These are phyloP conservation scores for Cerioporus squamosus DNA, from an alignment of 1,284 basidiomycete species.

Conservation along the genomic window DNA sequence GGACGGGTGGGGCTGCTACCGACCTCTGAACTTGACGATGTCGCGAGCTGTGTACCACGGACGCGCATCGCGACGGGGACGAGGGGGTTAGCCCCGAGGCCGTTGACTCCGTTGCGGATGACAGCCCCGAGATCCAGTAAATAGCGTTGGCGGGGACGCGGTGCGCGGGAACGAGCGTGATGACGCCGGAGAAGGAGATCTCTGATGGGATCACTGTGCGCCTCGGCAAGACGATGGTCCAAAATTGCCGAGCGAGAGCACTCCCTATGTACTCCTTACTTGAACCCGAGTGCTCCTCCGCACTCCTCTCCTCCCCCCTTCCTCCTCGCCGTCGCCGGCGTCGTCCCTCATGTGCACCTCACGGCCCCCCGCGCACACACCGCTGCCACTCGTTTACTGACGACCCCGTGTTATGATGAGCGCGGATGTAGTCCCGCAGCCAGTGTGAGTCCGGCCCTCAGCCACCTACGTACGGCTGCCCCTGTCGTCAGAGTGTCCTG, in stretches of 20 bases:
- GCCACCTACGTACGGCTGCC: not conserved
- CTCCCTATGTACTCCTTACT: not conserved
- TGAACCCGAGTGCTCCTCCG: constrained; percentile 5
- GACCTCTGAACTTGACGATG: no score
- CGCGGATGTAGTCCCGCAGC: constrained; percentile 17
- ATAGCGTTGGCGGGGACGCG: not conserved
- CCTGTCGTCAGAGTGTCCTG: not conserved
- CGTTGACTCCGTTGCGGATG: not conserved
- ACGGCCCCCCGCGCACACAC: not conserved
- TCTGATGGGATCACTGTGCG: not conserved
- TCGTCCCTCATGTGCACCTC: constrained; percentile 9
- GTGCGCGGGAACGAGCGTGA: not conserved
- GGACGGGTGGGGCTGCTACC: no score
- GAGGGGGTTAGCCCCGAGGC: not conserved
- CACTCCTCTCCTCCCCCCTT: not conserved
- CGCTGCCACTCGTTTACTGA: constrained; percentile 3
- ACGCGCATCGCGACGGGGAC: no score
- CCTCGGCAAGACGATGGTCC: not conserved
- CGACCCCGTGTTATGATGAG: constrained; percentile 13
- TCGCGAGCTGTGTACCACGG: no score
- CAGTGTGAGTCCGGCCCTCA: constrained; percentile 18
- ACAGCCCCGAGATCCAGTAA: not conserved
- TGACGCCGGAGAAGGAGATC: not conserved
- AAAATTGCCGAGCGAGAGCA: not conserved
- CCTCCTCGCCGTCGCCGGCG: constrained; percentile 4